A percentile compares a stretch with the other conserved stretches of the same genome.
Conservation (phyloP, 1,139 yeast species). For the Pichia terricola region DNA sequence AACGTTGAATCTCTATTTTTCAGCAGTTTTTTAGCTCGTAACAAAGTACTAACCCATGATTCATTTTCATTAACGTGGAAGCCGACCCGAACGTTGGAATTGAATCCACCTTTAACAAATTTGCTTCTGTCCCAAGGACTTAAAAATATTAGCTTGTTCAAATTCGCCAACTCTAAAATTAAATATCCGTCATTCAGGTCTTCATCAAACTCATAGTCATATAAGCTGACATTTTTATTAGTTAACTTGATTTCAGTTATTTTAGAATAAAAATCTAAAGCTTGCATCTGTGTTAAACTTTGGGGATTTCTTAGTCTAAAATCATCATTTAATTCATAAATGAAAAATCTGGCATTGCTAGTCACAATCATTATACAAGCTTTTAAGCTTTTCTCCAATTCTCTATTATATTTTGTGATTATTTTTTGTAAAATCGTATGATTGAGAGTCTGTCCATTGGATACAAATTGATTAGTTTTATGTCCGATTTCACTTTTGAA, state of each 20-base stretch:
- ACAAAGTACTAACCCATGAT: constrained; percentile 41
- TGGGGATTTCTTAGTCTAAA: constrained; percentile 23
- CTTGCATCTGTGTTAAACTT: constrained; percentile 23
- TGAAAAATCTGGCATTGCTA: constrained; percentile 29
- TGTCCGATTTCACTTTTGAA: constrained; percentile 28
- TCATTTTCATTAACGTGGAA: constrained; percentile 26
- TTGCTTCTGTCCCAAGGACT: constrained; percentile 26
- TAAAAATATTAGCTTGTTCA: constrained; percentile 52
- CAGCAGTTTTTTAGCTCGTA: constrained; percentile 36
- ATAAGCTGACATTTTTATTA: constrained; percentile 61
- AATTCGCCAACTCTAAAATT: constrained; percentile 51
- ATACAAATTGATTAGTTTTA: constrained; percentile 19
- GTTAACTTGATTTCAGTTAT: constrained; percentile 44
- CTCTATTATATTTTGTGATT: constrained; percentile 31
- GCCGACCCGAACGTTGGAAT: constrained; percentile 31
- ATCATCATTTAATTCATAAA: constrained; percentile 25
- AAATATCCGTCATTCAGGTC: constrained; percentile 47
- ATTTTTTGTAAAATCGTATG: constrained; percentile 31
- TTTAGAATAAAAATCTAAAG: constrained; percentile 28
- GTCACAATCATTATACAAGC: constrained; percentile 29
- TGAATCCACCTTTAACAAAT: constrained; percentile 28
- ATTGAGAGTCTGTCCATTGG: constrained; percentile 24
- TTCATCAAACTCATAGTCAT: constrained; percentile 66
- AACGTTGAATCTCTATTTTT: constrained; percentile 8
- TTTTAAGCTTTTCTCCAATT: constrained; percentile 29